A percentile compares a stretch with the other conserved stretches of the same genome.
Evolutionary conservation across 2,329 filamentous ascomycete species (phyloP).

Genomic region (Biscogniauxia mediterranea): DNA sequence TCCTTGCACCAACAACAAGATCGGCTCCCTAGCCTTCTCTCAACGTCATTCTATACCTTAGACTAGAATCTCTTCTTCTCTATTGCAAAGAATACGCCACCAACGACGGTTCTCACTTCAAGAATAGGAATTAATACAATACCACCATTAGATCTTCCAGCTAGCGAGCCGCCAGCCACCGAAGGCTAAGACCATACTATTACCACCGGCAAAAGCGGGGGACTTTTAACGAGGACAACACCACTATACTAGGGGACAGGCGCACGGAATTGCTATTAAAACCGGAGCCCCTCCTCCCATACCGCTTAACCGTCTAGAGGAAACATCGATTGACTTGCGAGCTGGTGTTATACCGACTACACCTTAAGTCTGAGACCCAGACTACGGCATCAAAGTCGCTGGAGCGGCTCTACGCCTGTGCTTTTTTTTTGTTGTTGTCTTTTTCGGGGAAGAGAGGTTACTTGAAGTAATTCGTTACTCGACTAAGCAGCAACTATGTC

Average conservation of each 20-base stretch:
- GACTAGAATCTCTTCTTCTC: not conserved
- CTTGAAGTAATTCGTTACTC: conserved; percentile 17
- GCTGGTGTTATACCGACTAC: conserved; percentile 11
- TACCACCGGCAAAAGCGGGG: conserved; percentile 3
- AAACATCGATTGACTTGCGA: conserved; percentile 3
- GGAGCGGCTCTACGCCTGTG: conserved; percentile 23
- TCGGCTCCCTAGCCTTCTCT: conserved; percentile 5
- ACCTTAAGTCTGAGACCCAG: conserved; percentile 7
- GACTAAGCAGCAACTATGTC: conserved; percentile 29
- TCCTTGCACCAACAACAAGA: conserved; percentile 19
- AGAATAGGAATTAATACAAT: conserved; percentile 5
- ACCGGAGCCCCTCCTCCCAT: not conserved
- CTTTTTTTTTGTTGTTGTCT: too few relatives aligned
- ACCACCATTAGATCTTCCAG: not conserved
- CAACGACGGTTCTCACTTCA: too few relatives aligned
- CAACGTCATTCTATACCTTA: conserved; percentile 2
- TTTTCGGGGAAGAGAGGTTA: conserved; percentile 25
- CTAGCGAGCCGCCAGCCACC: conserved; percentile 6
- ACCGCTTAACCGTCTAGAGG: conserved; percentile 1
- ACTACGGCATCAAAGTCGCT: conserved; percentile 14
- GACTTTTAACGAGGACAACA: not conserved
- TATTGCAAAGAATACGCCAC: not conserved
- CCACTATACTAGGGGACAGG: not conserved
- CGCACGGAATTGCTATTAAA: conserved; percentile 1
- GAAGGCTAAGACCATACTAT: conserved; percentile 1